Evolutionary conservation across 2,329 filamentous ascomycete genomes (phyloP).

Genomic region (Paecilomyces sp.): DNA sequence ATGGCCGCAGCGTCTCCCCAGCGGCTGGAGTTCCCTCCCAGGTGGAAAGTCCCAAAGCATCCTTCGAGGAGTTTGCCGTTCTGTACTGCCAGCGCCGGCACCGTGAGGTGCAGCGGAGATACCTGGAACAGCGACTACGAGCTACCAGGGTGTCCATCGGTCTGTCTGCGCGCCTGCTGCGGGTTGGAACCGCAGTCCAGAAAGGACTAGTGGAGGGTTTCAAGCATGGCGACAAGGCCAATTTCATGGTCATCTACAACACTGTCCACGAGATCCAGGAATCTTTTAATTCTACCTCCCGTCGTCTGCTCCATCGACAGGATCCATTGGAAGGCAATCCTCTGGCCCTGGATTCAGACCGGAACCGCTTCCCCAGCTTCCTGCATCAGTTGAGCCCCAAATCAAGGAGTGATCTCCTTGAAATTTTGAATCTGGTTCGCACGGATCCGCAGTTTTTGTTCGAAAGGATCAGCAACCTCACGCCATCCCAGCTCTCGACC

Average conservation of each 20-base stretch:
- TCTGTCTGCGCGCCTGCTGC: constrained; percentile 34
- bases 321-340: constrained; percentile 24
- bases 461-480: constrained; percentile 68
- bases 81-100: constrained; percentile 36
- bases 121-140: constrained; percentile 32
- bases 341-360: constrained; percentile 30
- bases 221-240: constrained; percentile 38
- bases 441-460: constrained; percentile 85
- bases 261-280: constrained; percentile 38
- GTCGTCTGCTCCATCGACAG: constrained; percentile 23
- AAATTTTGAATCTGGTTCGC: constrained; percentile 73
- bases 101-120: constrained; percentile 33
- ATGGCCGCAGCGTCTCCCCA: not conserved
- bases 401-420: constrained; percentile 66
- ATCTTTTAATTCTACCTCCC: constrained; percentile 28
- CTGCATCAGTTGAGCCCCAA: constrained; percentile 64
- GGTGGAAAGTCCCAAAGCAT: constrained; percentile 19
- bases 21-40: constrained; percentile 3
- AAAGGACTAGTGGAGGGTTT: constrained; percentile 39
- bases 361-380: constrained; percentile 29
- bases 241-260: constrained; percentile 38
- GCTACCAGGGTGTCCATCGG: constrained; percentile 37
- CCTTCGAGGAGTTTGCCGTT: constrained; percentile 38
- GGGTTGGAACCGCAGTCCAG: constrained; percentile 34
- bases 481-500: constrained; percentile 66